Evolutionary conservation across 129 eudicot genomes (phyloP).

Genomic region (Flaveria ramosissima): DNA sequence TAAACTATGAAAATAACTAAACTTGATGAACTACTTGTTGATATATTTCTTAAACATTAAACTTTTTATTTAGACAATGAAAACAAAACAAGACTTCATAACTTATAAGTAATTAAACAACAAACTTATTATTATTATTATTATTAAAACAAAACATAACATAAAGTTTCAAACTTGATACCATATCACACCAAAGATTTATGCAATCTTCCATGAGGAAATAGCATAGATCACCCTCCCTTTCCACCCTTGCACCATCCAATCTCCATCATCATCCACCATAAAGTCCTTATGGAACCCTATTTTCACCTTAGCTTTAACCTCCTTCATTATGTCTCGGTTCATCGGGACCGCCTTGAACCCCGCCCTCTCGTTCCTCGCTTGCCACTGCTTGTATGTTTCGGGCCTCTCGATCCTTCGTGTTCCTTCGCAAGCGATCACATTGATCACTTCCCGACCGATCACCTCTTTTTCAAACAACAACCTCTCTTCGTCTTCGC

Average conservation of each 20-base stretch:
- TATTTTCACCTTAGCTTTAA: conserved; percentile 37
- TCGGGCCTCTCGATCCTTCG: conserved; percentile 64
- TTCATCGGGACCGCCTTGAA: conserved; percentile 40
- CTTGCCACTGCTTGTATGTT: conserved; percentile 64
- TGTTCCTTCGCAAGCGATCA: conserved; percentile 63
- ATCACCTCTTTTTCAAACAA: conserved; percentile 52
- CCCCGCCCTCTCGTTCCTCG: conserved; percentile 51
- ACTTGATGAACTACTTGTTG: too few relatives aligned
- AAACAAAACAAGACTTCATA: background rate
- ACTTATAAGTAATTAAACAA: background rate
- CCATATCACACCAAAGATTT: background rate
- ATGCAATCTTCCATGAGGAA: conserved; percentile 45
- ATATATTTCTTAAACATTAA: too few relatives aligned
- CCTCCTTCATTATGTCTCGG: conserved; percentile 38
- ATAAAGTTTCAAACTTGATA: background rate
- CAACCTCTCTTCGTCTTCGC: conserved; percentile 51
- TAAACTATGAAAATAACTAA: too few relatives aligned
- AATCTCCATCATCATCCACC: conserved; percentile 47
- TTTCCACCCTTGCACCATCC: conserved; percentile 53
- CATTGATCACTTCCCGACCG: conserved; percentile 58
- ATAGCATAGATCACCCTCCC: conserved; percentile 48
- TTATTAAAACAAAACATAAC: background rate
- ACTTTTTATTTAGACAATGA: background rate
- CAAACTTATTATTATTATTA: background rate
- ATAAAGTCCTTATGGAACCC: conserved; percentile 49